Evolutionary conservation across 106 monocot species (phyloP).

Genomic region (Triglochin maritima): DNA sequence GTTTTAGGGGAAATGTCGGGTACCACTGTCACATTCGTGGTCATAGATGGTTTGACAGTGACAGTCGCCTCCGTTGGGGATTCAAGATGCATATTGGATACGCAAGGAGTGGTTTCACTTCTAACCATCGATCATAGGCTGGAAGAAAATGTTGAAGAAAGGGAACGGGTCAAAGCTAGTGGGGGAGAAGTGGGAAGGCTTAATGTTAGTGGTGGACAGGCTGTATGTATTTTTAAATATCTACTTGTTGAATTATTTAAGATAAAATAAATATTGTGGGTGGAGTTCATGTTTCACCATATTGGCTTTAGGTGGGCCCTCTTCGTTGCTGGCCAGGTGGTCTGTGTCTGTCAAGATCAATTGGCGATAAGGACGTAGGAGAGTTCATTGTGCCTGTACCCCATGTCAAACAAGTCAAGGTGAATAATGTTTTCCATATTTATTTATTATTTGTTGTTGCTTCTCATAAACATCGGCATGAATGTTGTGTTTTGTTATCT

Average conservation of each 20-base stretch:
- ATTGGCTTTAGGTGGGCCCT: conserved; percentile 58
- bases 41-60: conserved; percentile 82
- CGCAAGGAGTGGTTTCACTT: conserved; percentile 50
- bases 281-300: neutral
- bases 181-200: conserved; percentile 95
- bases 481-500: neutral
- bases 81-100: conserved; percentile 87
- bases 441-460: neutral
- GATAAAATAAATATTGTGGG: neutral
- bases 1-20: conserved; percentile 66
- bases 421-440: conserved; percentile 8
- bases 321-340: conserved; percentile 98
- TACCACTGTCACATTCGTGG: conserved; percentile 81
- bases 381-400: conserved; percentile 96
- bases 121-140: conserved; percentile 89
- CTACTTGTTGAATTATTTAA: neutral
- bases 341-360: conserved; percentile 91
- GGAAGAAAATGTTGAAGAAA: conserved; percentile 92
- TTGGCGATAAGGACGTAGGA: conserved; percentile 94
- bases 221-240: conserved; percentile 25
- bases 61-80: conserved; percentile 96
- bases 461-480: too few species aligned
- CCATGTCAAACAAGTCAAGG: conserved; percentile 99
- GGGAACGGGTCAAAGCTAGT: conserved; percentile 86
- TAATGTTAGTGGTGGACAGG: conserved; percentile 74